Base-by-base conservation (phyloP, 768 basidiomycete genomes). In the Calocybe cyanea region DNA sequence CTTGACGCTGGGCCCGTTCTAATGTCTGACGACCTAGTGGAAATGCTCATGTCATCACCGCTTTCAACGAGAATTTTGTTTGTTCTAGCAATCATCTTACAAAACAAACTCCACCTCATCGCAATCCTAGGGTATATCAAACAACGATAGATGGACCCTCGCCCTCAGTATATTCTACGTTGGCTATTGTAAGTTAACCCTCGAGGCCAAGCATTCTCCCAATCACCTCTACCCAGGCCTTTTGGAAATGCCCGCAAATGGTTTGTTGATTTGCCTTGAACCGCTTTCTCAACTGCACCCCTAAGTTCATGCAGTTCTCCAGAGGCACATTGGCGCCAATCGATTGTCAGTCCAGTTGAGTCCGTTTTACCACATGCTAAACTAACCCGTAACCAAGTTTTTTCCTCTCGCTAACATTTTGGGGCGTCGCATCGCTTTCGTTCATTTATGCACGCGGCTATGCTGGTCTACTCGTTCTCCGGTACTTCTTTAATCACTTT, bases 131-230 rank as follows among this genome's bases (percentile, higher is more conserved):
- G 77, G 69, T 20, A 70, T 80, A 38, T 70, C 71, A 18, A 60
- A 65, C 32, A 80, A 80, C 53, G 65, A 73, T 48, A 75, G 70
- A 57, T 79, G 77, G 77, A 78, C 78, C 0, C 57, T 79, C 11
- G 78, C 69, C 4, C 57, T 79, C 36, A 77, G 76, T 46, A 76
- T 80, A 19, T 80, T 80, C 59, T 79, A 80, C 46, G 75, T 78
- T 19, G 78, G 78, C 34, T 80, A 80, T 50, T 79, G 78, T 77
- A 46, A 44, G 69, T 57, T 9, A 2, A 7, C 1, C 15, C 14
- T 7, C n/a, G 5, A 35, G 13, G 6, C 14, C 17, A 6, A 18
- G 7, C 31, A 32, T n/a, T 18, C 17, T 18, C 4, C 34, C 1
- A 37, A 43, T 21, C 15, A 39, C 20, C 15, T 15, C 2, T 35